Evolutionary conservation across 805 yeast species (phyloP), one percentile per base, ranked within the genome.

Genomic region (Starmerella bombicola): DNA sequence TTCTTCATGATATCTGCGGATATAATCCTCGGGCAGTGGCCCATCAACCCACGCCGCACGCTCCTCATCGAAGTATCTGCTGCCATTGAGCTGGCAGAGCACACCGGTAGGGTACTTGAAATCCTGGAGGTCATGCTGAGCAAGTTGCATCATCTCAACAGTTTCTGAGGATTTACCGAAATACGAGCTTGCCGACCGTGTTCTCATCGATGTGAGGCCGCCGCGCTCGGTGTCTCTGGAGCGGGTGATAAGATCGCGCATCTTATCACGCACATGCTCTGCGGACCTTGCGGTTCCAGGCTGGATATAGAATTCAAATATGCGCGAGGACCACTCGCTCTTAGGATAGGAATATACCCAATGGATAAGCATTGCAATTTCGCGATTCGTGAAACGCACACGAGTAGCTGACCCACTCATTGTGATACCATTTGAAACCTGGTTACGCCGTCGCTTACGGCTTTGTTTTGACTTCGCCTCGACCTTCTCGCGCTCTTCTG

Each of bases 371-470:
- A 47, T 42, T 5, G 51, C 51, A 21, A 47, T 46, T 35, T 47
- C 51, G 20, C 51, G 47, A 35, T 47, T 47, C 18, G 51, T 47
- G 33, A 47, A 47, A 3, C 51, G 38, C 19, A 47, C 51, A 16
- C 51, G 47, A 13, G 51, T 45, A 4, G 51, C 51, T 17, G 51
- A 47, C 6, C 51, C 51, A 30, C 51, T 47, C 43, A 47, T 30
- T 6, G 51, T 47, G 3, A 30, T 15, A 15, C 49, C 51, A 25
- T 42, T 47, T 17, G 50, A 16, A n/a, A 47, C 45, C 41, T 47
- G 51, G 38, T 34, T 41, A 4, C 51, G 44, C 17, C 51, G 39
- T 18, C 51, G 44, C 20, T 43, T 43, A 5, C 51, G 40, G 18
- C 37, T 26, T 39, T 45, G 49, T 39, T 45, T 45, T 29, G 41